phyloP scores from a whole-genome alignment of 768 basidiomycete species.

The Tephrocybe sp. region DNA sequence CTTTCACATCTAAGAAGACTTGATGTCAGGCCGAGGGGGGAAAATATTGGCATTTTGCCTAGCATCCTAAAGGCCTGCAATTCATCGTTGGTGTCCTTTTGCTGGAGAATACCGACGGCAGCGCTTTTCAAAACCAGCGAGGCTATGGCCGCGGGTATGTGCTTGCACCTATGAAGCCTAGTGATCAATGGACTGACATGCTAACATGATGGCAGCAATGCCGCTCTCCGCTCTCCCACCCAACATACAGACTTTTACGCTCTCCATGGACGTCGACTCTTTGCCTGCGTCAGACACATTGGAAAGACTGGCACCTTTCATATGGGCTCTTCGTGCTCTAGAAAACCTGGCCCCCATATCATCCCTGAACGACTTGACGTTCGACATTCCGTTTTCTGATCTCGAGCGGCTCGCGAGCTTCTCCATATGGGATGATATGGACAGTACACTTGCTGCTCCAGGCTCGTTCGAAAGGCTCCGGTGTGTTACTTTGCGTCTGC shows the following conservation, averaged over 20 bases:
- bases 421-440: slow-evolving; percentile 1
- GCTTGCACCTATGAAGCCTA: not conserved
- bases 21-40: not conserved
- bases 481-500: not conserved
- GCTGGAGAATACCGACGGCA: not conserved
- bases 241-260: not conserved
- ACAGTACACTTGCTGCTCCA: not conserved
- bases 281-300: not conserved
- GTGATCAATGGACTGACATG: too few relatives aligned
- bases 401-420: not conserved
- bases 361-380: not conserved
- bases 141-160: not conserved
- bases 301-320: not conserved
- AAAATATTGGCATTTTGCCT: not conserved
- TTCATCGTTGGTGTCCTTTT: not conserved
- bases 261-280: not conserved
- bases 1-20: not conserved
- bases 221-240: not conserved
- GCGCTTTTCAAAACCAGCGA: not conserved
- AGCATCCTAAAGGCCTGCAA: not conserved
- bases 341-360: not conserved
- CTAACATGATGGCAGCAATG: too few relatives aligned
- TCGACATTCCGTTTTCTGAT: not conserved
- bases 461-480: not conserved
- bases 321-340: not conserved